A percentile compares a stretch with the other conserved stretches of the same genome.
These are phyloP conservation scores for Encephalitozoon hellem DNA, from an alignment of 371 early-diverging fungal species.

Conservation along the genomic window DNA sequence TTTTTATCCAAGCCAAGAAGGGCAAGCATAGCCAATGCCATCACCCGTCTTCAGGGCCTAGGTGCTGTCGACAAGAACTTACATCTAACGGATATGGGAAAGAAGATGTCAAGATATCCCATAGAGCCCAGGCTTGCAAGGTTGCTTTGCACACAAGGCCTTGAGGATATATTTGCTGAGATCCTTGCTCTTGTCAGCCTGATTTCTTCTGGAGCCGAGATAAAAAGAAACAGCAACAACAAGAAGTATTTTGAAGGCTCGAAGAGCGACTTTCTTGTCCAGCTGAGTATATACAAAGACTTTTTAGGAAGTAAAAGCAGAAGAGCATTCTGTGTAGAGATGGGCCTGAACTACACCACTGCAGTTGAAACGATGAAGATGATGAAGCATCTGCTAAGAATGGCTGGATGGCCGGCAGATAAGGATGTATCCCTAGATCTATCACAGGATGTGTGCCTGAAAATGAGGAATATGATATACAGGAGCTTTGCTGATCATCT, in stretches of 20 bases:
- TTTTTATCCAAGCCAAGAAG: conserved; percentile 74
- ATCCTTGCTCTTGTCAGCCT: conserved; percentile 2
- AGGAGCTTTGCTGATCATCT: conserved; percentile 26
- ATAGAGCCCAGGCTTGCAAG: conserved; percentile 86
- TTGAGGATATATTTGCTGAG: conserved; percentile 6
- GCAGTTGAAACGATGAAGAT: conserved; percentile 23
- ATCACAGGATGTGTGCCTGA: not conserved
- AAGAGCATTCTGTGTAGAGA: conserved; percentile 7
- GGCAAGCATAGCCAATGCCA: conserved; percentile 65
- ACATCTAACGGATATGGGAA: conserved; percentile 82
- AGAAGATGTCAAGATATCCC: conserved; percentile 93
- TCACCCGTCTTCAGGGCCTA: conserved; percentile 70
- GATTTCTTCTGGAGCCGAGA: conserved; percentile 12
- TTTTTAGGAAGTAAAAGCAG: not conserved
- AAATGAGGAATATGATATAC: conserved; percentile 34
- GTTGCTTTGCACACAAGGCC: conserved; percentile 63
- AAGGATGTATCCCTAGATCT: not conserved
- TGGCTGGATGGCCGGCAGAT: not conserved
- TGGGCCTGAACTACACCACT: not conserved
- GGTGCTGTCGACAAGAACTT: conserved; percentile 83
- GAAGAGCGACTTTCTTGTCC: conserved; percentile 39
- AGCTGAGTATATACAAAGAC: conserved; percentile 20
- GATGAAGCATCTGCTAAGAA: not conserved
- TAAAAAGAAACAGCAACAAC: not conserved
- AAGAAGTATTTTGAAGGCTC: conserved; percentile 21